Conservation (phyloP, 108 stramenopile genomes). For the Cyclotella baltica region DNA sequence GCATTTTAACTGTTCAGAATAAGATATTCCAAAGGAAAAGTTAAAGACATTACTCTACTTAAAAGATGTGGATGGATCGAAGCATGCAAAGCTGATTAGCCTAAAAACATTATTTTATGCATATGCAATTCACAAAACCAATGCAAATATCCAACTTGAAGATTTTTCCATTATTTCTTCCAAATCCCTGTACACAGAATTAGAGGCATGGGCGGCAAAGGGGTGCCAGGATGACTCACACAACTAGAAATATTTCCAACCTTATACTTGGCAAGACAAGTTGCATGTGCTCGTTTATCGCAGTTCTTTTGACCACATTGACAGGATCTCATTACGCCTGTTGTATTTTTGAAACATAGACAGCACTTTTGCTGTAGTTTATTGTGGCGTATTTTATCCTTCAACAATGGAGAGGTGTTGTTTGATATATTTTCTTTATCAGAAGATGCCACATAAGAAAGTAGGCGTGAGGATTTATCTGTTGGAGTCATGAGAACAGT, state of each 20-base stretch:
- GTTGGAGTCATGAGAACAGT: conserved; percentile 16
- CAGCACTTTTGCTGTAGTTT: conserved; percentile 32
- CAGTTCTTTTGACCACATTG: conserved; percentile 61
- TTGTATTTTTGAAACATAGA: conserved; percentile 49
- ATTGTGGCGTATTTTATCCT: background rate
- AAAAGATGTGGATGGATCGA: no score
- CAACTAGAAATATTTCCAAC: conserved; percentile 30
- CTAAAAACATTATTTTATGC: no score
- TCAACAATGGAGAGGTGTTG: background rate
- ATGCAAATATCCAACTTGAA: no score
- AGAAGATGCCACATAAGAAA: conserved; percentile 12
- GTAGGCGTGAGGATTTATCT: conserved; percentile 27
- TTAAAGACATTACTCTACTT: no score
- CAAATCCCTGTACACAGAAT: conserved; percentile 33
- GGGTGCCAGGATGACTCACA: conserved; percentile 48
- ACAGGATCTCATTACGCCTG: conserved; percentile 60
- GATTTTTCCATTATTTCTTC: conserved; percentile 18
- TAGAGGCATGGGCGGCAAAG: conserved; percentile 27
- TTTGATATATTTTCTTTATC: conserved; percentile 28
- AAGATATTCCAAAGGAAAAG: no score
- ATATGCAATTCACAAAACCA: no score
- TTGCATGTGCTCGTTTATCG: conserved; percentile 56
- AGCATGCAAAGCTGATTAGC: no score
- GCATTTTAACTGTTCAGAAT: no score
- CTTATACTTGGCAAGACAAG: conserved; percentile 48